Evolutionary conservation across 148 eudicot genomes (phyloP), one percentile per base, ranked within the genome.

Genomic region (Camellia japonica): DNA sequence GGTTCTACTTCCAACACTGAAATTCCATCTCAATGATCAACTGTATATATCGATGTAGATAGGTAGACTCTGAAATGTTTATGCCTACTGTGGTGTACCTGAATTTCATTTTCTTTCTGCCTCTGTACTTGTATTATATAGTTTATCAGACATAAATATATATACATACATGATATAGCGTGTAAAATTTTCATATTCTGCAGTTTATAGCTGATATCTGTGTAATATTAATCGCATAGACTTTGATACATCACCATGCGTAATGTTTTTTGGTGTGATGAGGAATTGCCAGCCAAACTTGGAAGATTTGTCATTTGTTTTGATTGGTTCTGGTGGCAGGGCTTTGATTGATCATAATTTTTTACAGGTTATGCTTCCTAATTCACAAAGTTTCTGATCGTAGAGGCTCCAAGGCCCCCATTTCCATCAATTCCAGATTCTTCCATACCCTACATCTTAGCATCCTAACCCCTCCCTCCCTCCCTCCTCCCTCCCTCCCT

Each of bases 1-100:
- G 83, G 58, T 69, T 81, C 84, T 6, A 82, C 73, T 52, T 78
- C 86, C 46, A 83, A 16, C 44, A 9, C 84, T 30, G 81, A 78
- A 75, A 76, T 68, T 65, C 42, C 81, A 61, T 74, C 51, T 46
- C 60, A 74, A 19, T 82, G 80, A 73, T 38, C 82, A 77, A 68
- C 82, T 80, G 74, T 75, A 71, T 38, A 58, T 63, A 23, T 47
- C 23, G 13, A 77, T 77, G 71, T 77, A 77, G 15, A 51, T 77
- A 65, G 2, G 47, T 38, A 30, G 12, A 77, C 61, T 30, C 15
- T 23, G 23, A 12, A 65, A 73, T 14, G 71, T 15, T 47, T 18
- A 51, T 16, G 2, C 7, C 16, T 77, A 3, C 15, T 10, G 4
- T 18, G 8, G 64, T 16, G n/a, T 49, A 49, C 58, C 71, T 18